Evolutionary conservation across 1,139 yeast species (phyloP).

Genomic region (Hemisphaericaspora xylofermentans): DNA sequence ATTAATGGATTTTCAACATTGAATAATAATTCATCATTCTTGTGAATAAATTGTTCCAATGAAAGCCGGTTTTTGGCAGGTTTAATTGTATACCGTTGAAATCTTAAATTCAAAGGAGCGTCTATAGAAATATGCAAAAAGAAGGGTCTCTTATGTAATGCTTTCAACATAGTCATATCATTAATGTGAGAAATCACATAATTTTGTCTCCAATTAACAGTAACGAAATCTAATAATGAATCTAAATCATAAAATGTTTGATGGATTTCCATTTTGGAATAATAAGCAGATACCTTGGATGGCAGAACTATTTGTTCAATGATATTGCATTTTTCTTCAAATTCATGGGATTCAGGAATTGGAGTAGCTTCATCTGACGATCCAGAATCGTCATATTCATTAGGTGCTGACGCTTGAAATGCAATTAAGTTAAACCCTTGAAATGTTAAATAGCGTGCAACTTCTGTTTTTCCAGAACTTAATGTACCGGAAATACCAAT

Average conservation of each 20-base stretch:
- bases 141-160: constrained; percentile 73
- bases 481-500: constrained; percentile 75
- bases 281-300: constrained; percentile 3
- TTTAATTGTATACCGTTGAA: constrained; percentile 40
- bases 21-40: constrained; percentile 47
- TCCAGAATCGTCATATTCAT: not conserved
- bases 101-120: constrained; percentile 63
- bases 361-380: constrained; percentile 5
- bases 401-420: constrained; percentile 9
- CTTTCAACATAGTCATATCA: constrained; percentile 42
- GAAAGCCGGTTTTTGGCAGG: constrained; percentile 15
- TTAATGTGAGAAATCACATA: constrained; percentile 59
- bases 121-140: constrained; percentile 80
- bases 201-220: constrained; percentile 65
- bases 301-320: not conserved
- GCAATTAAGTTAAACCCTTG: constrained; percentile 53
- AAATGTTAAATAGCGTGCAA: constrained; percentile 54
- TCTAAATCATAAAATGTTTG: constrained; percentile 34
- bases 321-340: constrained; percentile 1
- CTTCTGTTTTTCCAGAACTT: constrained; percentile 69
- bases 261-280: constrained; percentile 15
- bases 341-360: constrained; percentile 6
- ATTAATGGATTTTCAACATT: constrained; percentile 38
- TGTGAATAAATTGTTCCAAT: constrained; percentile 44
- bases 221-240: constrained; percentile 59